Percentiles rank a stretch among this genome's conserved stretches.
Evolutionary conservation across 345 rosid genomes (phyloP).

Genomic region (Eucalyptus tenuipes): DNA sequence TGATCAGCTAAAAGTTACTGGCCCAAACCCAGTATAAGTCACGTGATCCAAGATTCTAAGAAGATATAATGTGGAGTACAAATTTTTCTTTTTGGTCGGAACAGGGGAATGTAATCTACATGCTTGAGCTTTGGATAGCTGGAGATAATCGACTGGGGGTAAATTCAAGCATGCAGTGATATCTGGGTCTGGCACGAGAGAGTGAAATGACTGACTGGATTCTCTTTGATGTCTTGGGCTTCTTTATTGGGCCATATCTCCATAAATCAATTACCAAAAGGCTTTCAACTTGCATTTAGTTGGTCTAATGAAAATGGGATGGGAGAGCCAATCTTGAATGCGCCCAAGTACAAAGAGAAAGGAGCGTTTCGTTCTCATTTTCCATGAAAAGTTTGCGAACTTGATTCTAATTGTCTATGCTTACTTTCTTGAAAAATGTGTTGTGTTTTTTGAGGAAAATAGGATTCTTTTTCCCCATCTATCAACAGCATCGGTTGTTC

Average conservation of each 20-base stretch:
- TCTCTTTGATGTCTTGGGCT: neutral
- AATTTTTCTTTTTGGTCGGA: too few species aligned
- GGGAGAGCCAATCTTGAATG: neutral
- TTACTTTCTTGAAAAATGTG: neutral
- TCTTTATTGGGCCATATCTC: neutral
- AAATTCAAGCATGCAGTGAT: neutral
- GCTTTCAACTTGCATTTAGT: neutral
- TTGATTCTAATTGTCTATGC: neutral
- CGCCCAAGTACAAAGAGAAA: neutral
- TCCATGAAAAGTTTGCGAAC: neutral
- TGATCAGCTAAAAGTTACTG: too few species aligned
- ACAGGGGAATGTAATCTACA: neutral
- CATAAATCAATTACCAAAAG: neutral
- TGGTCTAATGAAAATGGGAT: neutral
- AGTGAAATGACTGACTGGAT: neutral
- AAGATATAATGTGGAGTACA: neutral
- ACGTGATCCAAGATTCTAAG: neutral
- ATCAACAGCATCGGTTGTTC: neutral
- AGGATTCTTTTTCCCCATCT: neutral
- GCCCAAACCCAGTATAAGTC: neutral
- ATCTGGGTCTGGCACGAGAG: neutral
- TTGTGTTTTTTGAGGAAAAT: too few species aligned
- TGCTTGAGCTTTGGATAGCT: neutral
- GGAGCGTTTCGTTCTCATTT: neutral
- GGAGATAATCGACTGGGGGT: neutral